These are phyloP conservation scores for Talinum fruticosum DNA, from an alignment of 148 eudicot genomes.

Conservation along the genomic window DNA sequence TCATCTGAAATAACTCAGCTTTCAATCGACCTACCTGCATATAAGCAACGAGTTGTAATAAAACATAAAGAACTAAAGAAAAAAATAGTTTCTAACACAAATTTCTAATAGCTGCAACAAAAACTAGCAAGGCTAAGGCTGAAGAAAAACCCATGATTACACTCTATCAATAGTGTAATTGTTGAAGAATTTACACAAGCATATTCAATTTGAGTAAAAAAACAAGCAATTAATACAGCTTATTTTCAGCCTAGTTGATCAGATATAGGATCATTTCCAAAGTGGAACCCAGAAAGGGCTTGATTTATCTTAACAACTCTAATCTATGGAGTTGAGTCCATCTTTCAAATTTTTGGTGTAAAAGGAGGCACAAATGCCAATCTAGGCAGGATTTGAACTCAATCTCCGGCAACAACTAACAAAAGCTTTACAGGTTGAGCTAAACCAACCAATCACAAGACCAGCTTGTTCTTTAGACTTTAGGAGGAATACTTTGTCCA, in stretches of 20 bases:
- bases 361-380: not conserved
- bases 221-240: not conserved
- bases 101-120: not conserved
- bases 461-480: no score
- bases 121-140: not conserved
- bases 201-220: not conserved
- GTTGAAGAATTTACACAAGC: not conserved
- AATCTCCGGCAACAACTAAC: no score
- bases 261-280: not conserved
- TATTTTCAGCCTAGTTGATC: not conserved
- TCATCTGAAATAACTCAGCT: constrained; percentile 64
- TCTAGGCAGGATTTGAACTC: no score
- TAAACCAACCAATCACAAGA: no score
- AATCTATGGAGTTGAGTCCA: not conserved
- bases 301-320: not conserved
- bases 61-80: not conserved
- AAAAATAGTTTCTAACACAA: not conserved
- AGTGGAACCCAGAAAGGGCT: not conserved
- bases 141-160: no score
- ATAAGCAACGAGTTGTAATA: constrained; percentile 20
- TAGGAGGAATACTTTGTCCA: no score
- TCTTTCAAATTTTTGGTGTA: no score
- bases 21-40: constrained; percentile 80
- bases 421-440: no score
- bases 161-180: not conserved